Percentiles rank a stretch among this genome's conserved stretches.
These are phyloP conservation scores for Aspergillus panamensis DNA, from an alignment of 495 filamentous ascomycete species.

Conservation along the genomic window DNA sequence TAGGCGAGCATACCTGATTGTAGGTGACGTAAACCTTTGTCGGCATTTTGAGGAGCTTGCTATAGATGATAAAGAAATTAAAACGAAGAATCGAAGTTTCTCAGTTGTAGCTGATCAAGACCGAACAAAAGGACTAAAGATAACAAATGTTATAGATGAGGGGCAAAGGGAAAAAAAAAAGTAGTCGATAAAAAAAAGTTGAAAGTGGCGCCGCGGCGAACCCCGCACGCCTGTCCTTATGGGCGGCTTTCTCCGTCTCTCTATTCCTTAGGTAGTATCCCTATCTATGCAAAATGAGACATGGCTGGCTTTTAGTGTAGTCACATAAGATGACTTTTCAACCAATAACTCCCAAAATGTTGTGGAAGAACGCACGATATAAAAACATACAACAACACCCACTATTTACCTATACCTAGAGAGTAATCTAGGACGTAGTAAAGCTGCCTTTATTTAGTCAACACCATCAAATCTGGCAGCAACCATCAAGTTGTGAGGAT, in stretches of 20 bases:
- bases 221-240: not conserved
- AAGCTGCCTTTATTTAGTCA: too few species aligned
- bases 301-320: too few species aligned
- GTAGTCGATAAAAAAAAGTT: conserved; percentile 13
- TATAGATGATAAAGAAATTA: conserved; percentile 12
- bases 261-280: too few species aligned
- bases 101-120: not conserved
- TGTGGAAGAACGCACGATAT: not conserved
- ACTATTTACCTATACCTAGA: too few species aligned
- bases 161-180: conserved; percentile 16
- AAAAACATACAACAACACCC: too few species aligned
- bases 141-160: conserved; percentile 11
- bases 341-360: not conserved
- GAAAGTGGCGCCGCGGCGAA: not conserved
- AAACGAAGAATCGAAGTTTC: not conserved
- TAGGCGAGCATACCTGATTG: conserved; percentile 69
- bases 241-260: too few species aligned
- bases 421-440: too few species aligned
- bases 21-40: conserved; percentile 93
- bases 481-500: not conserved
- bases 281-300: not conserved
- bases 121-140: not conserved
- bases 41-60: conserved; percentile 57
- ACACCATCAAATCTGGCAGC: too few species aligned
- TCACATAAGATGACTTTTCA: not conserved